Evolutionary conservation across 805 yeast genomes (phyloP), one percentile per base, ranked within the genome.

Genomic region (Wickerhamiella parazyma): DNA sequence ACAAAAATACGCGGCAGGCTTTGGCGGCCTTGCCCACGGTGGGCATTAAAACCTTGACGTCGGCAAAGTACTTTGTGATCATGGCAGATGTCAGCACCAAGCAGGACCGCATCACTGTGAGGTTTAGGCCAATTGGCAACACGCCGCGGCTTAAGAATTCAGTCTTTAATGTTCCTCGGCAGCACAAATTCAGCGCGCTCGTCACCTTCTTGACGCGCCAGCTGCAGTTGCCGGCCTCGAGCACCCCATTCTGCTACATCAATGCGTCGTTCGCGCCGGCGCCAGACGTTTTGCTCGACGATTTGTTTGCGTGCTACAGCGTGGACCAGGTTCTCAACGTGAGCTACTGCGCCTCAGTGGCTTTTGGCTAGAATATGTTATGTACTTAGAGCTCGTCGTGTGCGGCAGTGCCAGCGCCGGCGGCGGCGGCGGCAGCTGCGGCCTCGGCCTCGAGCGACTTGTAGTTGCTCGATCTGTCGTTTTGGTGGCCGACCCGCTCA

Each of bases 41-140:
- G 17, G 54, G 55, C 36, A 87, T 84, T 56, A 70, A 76, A 35
- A 89, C 82, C 36, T 68, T 67, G 7, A 85, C 84, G 50, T 76
- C 75, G 28, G 86, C 69, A 65, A 89, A 84, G 64, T 80, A 87
- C 63, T 84, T 85, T 33, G 96, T 89, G 56, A 87, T 81, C 97
- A 87, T 87, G 24, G n/a, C 21, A 20, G 18, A 24, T 11, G 38
- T 39, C 44, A 21, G 19, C 33, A 21, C 24, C 24, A 12, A 28
- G 17, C 38, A 53, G 16, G 38, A 40, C 5, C 20, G 51, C 31
- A 49, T 55, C 8, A 60, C 69, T 1, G 61, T 75, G 14, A 61
- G 76, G 36, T 68, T 75, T 47, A 65, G 66, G 45, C 70, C 79
- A 4, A 69, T 75, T 33, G 80, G 80, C 0, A 69, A 76, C 1